Evolutionary conservation across 352 stramenopile species (phyloP).

Genomic region (Phytophthora rubi): DNA sequence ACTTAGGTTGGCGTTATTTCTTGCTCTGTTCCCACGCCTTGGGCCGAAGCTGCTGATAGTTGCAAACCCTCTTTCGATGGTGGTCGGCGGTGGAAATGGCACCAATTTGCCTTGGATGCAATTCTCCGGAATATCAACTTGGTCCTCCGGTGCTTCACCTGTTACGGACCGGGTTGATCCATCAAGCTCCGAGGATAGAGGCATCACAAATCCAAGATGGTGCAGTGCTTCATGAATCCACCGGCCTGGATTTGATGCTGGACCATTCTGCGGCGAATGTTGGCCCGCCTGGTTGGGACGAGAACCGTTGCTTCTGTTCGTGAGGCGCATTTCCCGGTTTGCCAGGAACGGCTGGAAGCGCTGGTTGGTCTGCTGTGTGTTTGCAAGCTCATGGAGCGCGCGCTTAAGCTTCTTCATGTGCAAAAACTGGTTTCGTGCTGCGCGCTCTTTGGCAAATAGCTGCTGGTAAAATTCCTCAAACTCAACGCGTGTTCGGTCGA

Average conservation of each 20-base stretch:
- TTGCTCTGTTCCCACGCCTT: neutral
- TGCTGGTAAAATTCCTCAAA: conserved; percentile 62
- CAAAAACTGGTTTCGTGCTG: conserved; percentile 63
- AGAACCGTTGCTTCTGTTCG: conserved; percentile 18
- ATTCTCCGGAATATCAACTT: conserved; percentile 31
- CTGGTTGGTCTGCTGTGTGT: conserved; percentile 63
- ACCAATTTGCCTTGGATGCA: conserved; percentile 46
- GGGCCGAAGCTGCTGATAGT: conserved; percentile 9
- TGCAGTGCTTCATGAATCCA: conserved; percentile 49
- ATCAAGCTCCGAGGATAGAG: conserved; percentile 12
- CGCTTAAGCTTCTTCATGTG: conserved; percentile 84
- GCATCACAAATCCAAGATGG: conserved; percentile 50
- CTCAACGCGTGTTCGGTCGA: conserved; percentile 46
- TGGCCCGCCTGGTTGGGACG: conserved; percentile 2
- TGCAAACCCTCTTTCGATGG: neutral
- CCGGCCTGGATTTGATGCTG: conserved; percentile 16
- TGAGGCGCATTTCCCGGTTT: conserved; percentile 44
- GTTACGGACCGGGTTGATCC: neutral
- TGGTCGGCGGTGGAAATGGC: conserved; percentile 33
- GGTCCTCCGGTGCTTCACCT: conserved; percentile 15
- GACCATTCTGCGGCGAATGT: conserved; percentile 15
- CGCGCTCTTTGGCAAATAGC: conserved; percentile 64
- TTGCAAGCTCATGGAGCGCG: conserved; percentile 56
- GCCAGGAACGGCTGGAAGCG: conserved; percentile 48
- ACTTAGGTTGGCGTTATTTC: neutral